Percentiles rank a stretch among this genome's conserved stretches.
Evolutionary conservation across 129 eudicot species (phyloP).

Genomic region (Flaveria ramosissima): DNA sequence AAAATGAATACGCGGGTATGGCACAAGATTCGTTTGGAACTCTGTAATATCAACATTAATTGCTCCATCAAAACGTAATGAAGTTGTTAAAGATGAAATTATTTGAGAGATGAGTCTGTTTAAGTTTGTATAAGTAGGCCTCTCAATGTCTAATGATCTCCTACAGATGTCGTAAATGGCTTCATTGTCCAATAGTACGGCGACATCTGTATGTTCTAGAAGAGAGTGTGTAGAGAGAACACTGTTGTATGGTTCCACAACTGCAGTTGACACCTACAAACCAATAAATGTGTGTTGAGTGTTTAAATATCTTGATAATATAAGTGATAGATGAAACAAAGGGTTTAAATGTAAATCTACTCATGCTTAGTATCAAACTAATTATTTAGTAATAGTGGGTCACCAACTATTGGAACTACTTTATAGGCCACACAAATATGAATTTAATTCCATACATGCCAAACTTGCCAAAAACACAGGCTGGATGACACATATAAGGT

Average conservation of each 20-base stretch:
- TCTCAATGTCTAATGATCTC: conserved; percentile 83
- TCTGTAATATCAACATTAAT: conserved; percentile 90
- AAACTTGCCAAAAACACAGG: neutral
- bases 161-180: conserved; percentile 94
- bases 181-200: conserved; percentile 86
- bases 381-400: too few species aligned
- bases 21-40: conserved; percentile 96
- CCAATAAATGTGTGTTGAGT: neutral
- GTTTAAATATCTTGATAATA: neutral
- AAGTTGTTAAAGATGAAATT: conserved; percentile 90
- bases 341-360: neutral
- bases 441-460: too few species aligned
- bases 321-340: neutral
- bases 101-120: conserved; percentile 86
- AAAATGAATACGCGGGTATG: conserved; percentile 94
- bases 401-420: too few species aligned
- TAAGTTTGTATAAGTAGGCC: conserved; percentile 90
- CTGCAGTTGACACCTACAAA: conserved; percentile 88
- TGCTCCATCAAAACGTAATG: conserved; percentile 95
- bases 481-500: neutral
- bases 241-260: conserved; percentile 93
- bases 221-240: conserved; percentile 96
- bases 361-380: neutral
- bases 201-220: conserved; percentile 93
- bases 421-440: too few species aligned